These are phyloP conservation scores for Apiotrichum brassicae DNA, from an alignment of 1,284 basidiomycete genomes.

Conservation along the genomic window DNA sequence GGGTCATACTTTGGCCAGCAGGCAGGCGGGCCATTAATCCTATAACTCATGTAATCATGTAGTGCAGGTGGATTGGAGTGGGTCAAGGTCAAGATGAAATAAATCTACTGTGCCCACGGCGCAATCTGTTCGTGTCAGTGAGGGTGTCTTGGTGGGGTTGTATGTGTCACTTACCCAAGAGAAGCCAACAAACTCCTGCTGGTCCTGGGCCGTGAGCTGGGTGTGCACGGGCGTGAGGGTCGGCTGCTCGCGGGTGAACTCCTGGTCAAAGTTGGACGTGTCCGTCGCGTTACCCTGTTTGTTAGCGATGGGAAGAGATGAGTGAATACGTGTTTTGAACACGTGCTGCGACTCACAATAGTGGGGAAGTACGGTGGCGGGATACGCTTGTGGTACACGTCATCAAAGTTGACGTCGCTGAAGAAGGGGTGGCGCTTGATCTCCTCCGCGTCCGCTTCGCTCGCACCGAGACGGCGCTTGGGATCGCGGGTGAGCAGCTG, in stretches of 20 bases:
- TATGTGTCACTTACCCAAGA: slow-evolving; percentile 55
- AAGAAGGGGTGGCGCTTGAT: slow-evolving; percentile 99
- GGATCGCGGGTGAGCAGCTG: slow-evolving; percentile 92
- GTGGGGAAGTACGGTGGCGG: slow-evolving; percentile 96
- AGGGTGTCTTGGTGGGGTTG: no score
- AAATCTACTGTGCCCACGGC: slow-evolving; percentile 22
- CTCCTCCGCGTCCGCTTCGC: slow-evolving; percentile 87
- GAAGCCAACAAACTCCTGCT: slow-evolving; percentile 93
- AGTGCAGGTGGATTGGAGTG: neutral
- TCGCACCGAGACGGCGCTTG: slow-evolving; percentile 84
- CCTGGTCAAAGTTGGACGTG: slow-evolving; percentile 78
- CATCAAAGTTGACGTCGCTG: slow-evolving; percentile 94
- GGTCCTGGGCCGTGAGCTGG: slow-evolving; percentile 84
- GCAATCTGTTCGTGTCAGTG: slow-evolving; percentile 23
- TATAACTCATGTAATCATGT: neutral
- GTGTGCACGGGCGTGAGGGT: slow-evolving; percentile 96
- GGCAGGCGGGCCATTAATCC: neutral
- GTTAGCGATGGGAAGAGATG: slow-evolving; percentile 11
- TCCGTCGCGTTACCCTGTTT: slow-evolving; percentile 48
- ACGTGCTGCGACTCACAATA: slow-evolving; percentile 49
- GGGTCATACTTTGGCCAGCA: neutral
- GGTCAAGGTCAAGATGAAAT: neutral
- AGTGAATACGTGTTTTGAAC: neutral
- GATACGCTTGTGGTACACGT: slow-evolving; percentile 91
- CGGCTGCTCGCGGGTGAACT: slow-evolving; percentile 94